Evolutionary conservation across 108 stramenopile species (phyloP).

Genomic region (Epithemia pelagica): DNA sequence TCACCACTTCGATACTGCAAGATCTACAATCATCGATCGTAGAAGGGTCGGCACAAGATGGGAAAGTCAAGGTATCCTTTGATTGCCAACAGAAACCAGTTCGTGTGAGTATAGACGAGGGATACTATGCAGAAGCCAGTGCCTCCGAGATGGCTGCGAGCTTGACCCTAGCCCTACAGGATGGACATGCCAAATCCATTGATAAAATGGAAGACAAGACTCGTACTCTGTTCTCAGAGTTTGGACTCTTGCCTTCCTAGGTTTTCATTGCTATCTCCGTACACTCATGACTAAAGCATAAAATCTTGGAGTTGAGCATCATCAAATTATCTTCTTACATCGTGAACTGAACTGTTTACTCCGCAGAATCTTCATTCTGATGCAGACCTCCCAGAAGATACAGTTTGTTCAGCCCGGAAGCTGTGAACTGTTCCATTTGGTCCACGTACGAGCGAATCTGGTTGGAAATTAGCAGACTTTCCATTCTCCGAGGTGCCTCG

Average conservation of each 20-base stretch:
- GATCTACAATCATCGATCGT: slow-evolving; percentile 31
- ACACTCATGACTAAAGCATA: too few relatives aligned
- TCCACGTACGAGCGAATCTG: slow-evolving; percentile 92
- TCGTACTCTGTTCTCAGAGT: slow-evolving; percentile 29
- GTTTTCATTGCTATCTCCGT: neutral
- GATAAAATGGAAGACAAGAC: slow-evolving; percentile 40
- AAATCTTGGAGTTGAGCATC: too few relatives aligned
- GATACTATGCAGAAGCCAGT: slow-evolving; percentile 15
- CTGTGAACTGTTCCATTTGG: slow-evolving; percentile 87
- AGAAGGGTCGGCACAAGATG: slow-evolving; percentile 35
- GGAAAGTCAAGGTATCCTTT: slow-evolving; percentile 38
- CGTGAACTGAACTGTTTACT: neutral
- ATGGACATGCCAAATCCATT: slow-evolving; percentile 32
- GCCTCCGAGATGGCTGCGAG: slow-evolving; percentile 17
- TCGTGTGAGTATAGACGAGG: slow-evolving; percentile 31
- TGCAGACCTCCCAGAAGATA: slow-evolving; percentile 87
- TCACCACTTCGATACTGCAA: slow-evolving; percentile 20
- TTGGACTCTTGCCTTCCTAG: slow-evolving; percentile 17
- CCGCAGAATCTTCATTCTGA: slow-evolving; percentile 34
- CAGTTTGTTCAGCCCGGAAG: slow-evolving; percentile 81
- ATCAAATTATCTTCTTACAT: too few relatives aligned
- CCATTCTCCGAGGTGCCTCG: slow-evolving; percentile 81
- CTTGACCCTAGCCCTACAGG: slow-evolving; percentile 34
- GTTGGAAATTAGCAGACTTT: slow-evolving; percentile 84
- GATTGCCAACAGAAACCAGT: slow-evolving; percentile 36